Base-by-base conservation (phyloP, 1,139 yeast species). In the Candida tropicalis region DNA sequence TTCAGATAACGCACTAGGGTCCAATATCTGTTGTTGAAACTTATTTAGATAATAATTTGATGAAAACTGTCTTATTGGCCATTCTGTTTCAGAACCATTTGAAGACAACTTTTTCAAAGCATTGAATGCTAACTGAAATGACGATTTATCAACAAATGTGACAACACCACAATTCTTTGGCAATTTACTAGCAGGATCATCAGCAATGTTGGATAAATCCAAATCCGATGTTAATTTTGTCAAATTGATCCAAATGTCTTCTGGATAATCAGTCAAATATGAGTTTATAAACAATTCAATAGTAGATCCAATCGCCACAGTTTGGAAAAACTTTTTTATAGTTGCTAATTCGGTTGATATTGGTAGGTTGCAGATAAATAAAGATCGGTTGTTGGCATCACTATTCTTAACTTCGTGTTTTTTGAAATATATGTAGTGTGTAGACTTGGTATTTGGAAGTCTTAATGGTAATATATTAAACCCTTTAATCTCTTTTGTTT, bases 341-440 rank as follows among this genome's bases (percentile, higher is more conserved):
- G 72, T 69, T 27, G 73, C 68, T 12, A 77, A 57, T 28, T 75
- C 72, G 9, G 90, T 73, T 47, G 77, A 75, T 23, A 84, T 68
- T 2, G 97, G 97, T 38, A 89, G 67, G 58, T 90, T 90, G 47
- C 84, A 81, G n/a, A 85, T 62, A 62, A 90, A 91, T 13, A 91
- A 65, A 10, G 86, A 74, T 40, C 84, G 55, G 10, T 70, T 60
- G 25, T 43, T 44, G 22, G 60, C 59, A 23, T 43, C 43, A 18
- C 60, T 59, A 40, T 66, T 73, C 48, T 70, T 75, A 12, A 68
- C 59, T 46, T 79, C 82, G 58, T 86, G 95, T 56, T 81, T 85
- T 60, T 84, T 84, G 55, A 77, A 68, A 56, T 73, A 84, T 51
- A 84, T 63, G 55, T 77, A 83, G 56, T 79, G 85, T 5, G 56